Percentiles rank a stretch among this genome's conserved stretches.
phyloP scores from a whole-genome alignment of 1,284 basidiomycete species.

The Ustilago nuda region DNA sequence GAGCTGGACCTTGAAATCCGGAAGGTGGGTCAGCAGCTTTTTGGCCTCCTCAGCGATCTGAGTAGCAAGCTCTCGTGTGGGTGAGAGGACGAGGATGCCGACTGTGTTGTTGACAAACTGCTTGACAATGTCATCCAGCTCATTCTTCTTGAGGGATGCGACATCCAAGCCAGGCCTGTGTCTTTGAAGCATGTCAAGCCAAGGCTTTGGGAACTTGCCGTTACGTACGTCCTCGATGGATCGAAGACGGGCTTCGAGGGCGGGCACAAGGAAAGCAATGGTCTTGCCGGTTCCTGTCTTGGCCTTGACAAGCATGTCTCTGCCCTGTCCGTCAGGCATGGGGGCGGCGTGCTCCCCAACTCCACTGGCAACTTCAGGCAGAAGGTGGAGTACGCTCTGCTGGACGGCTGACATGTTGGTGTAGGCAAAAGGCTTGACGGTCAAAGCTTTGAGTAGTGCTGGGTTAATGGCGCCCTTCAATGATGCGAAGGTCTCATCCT shows the following conservation, averaged over 20 bases:
- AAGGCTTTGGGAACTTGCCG: slow-evolving; percentile 47
- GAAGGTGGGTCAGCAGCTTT: slow-evolving; percentile 77
- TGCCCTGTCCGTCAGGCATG: slow-evolving; percentile 62
- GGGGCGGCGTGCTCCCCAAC: slow-evolving; percentile 25
- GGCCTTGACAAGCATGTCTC: slow-evolving; percentile 69
- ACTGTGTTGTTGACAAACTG: slow-evolving; percentile 70
- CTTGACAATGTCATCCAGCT: slow-evolving; percentile 32
- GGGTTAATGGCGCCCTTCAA: slow-evolving; percentile 48
- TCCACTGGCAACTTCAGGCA: slow-evolving; percentile 71
- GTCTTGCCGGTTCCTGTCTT: slow-evolving; percentile 69
- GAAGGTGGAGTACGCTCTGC: slow-evolving; percentile 77
- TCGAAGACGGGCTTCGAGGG: slow-evolving; percentile 65
- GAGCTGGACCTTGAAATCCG: slow-evolving; percentile 73
- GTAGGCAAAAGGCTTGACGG: slow-evolving; percentile 77
- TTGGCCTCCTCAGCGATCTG: slow-evolving; percentile 90
- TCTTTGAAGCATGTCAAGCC: slow-evolving; percentile 50
- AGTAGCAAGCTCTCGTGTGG: slow-evolving; percentile 91
- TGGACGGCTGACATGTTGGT: slow-evolving; percentile 86
- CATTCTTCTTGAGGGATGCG: slow-evolving; percentile 50
- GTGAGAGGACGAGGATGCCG: slow-evolving; percentile 87
- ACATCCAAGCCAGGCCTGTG: slow-evolving; percentile 63
- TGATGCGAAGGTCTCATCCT: slow-evolving; percentile 55
- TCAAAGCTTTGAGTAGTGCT: slow-evolving; percentile 63
- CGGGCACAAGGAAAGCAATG: slow-evolving; percentile 68
- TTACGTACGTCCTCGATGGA: slow-evolving; percentile 56